Conservation (phyloP, 306 rosid species). For the Cicer pinnatifidum region DNA sequence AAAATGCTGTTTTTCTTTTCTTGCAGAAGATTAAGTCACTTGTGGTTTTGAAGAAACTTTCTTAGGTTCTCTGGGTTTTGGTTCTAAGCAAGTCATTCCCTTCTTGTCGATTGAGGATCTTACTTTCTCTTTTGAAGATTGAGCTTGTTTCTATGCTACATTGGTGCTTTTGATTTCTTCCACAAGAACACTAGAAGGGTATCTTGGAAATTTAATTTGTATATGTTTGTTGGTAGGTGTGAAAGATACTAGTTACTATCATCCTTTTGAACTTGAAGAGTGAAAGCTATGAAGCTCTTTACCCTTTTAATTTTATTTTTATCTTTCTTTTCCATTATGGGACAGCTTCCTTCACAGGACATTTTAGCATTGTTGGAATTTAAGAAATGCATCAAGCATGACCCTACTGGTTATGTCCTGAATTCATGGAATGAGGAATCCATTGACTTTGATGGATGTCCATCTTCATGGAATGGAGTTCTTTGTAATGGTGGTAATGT, state of each 20-base stretch:
- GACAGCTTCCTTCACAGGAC: conserved; percentile 98
- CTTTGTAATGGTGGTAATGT: conserved; percentile 89
- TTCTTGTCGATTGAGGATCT: conserved; percentile 38
- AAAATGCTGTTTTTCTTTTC: conserved; percentile 40
- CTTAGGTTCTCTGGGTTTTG: conserved; percentile 30
- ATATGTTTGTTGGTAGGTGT: conserved; percentile 33
- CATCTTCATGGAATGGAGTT: conserved; percentile 96
- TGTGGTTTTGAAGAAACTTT: conserved; percentile 39
- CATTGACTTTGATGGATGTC: conserved; percentile 95
- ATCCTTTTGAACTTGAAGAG: conserved; percentile 37
- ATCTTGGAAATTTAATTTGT: conserved; percentile 36
- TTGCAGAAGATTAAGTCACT: conserved; percentile 39
- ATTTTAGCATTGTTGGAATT: conserved; percentile 86
- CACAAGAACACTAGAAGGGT: conserved; percentile 33
- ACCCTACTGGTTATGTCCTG: conserved; percentile 86
- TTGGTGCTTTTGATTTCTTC: conserved; percentile 31
- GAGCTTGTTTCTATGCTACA: conserved; percentile 32
- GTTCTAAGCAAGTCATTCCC: conserved; percentile 27
- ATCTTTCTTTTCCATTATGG: conserved; percentile 64
- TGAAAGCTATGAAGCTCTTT: conserved; percentile 58
- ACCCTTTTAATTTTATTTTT: conserved; percentile 66
- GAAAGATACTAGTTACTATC: conserved; percentile 29
- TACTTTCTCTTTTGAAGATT: conserved; percentile 36
- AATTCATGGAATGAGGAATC: conserved; percentile 98
- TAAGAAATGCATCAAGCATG: conserved; percentile 92